Conservation (phyloP, 305 asterid species). For the Solanum hybrid region DNA sequence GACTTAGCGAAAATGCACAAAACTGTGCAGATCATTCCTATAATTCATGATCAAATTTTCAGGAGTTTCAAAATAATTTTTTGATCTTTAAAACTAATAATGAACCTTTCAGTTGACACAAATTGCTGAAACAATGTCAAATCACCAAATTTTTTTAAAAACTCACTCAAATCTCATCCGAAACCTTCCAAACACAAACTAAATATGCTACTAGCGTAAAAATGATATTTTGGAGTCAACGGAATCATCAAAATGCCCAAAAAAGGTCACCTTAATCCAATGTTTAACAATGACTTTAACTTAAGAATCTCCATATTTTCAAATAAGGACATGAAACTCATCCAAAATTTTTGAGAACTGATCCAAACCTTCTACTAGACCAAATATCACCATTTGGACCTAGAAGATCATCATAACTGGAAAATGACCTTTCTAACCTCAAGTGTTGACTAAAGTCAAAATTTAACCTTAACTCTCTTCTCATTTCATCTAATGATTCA, state of each 20-base stretch:
- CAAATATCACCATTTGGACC: not conserved
- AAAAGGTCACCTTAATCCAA: not conserved
- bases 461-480: not conserved
- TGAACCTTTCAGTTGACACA: not conserved
- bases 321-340: not conserved
- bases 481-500: not conserved
- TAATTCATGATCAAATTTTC: no score
- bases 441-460: not conserved
- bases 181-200: not conserved
- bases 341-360: not conserved
- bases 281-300: no score
- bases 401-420: not conserved
- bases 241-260: not conserved
- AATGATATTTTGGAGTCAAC: not conserved
- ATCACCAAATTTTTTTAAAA: no score
- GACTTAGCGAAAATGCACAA: not conserved
- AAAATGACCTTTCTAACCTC: not conserved
- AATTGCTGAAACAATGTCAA: not conserved
- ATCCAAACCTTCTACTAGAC: no score
- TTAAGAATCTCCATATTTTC: not conserved
- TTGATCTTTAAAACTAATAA: no score
- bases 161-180: not conserved
- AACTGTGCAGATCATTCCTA: not conserved
- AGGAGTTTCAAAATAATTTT: not conserved
- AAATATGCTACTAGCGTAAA: not conserved